Evolutionary conservation across 1,284 basidiomycete species (phyloP), one percentile per base, ranked within the genome.

Genomic region (Boletus semigastroideus): DNA sequence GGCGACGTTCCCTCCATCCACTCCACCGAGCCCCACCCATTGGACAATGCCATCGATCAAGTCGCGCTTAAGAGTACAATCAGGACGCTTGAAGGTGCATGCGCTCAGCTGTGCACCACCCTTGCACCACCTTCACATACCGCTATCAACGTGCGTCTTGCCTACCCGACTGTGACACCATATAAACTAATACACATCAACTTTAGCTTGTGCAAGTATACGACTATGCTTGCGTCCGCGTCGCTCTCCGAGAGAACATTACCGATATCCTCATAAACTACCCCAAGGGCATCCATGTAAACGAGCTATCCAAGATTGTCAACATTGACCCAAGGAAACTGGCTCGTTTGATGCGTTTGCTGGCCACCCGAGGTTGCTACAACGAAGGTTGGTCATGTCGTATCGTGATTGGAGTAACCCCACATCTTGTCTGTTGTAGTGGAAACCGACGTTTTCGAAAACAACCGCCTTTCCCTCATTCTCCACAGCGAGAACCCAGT

Each of bases 321-420:
- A 41, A 53, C 0, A 57, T 74, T 9, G 62, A 72, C 4, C 20
- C 55, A 4, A 60, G 53, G 34, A 73, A 74, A 44, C 62, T 74
- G 20, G 54, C 52, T 1, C 64, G 65, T 14, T 48, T 72, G 37
- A 53, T 76, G 37, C 68, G 72, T 12, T 50, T 72, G 40, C 61
- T 76, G 5, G 67, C 69, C 3, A 66, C 70, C 3, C 64, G 66
- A 45, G 69, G 72, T 41, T 65, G 67, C 48, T 76, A 71, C 56
- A 43, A 22, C 10, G 75, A 77, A 63, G 65, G 71, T 66, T 4
- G 13, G 38, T 44, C 36, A 20, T 38, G 36, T 49, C 7, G 4
- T 13, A 37, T 14, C 9, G 43, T 31, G 5, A 11, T 36, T 17
- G 16, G 1, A 36, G n/a, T 27, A 25, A 28, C 5, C 5, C 0